Conservation (phyloP, 2,329 filamentous ascomycete genomes). For the Emergomyces africanus region DNA sequence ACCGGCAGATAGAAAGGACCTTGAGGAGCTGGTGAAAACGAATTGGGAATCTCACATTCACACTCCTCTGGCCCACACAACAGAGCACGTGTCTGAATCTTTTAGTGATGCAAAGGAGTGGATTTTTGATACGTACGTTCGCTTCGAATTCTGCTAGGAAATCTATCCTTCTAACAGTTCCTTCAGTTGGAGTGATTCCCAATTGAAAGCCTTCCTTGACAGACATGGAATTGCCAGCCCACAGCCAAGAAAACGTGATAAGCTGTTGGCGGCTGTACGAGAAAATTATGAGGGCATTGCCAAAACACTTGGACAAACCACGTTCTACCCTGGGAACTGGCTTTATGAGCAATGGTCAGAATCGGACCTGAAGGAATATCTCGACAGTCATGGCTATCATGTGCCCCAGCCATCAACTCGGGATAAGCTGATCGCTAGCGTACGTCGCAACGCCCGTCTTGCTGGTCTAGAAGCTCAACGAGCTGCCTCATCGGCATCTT, state of each 20-base stretch:
- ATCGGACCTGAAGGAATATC: slow-evolving; percentile 86
- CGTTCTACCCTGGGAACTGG: slow-evolving; percentile 89
- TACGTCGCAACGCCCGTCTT: slow-evolving; percentile 81
- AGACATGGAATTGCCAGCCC: slow-evolving; percentile 76
- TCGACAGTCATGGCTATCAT: slow-evolving; percentile 76
- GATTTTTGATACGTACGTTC: slow-evolving; percentile 65
- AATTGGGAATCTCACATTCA: slow-evolving; percentile 75
- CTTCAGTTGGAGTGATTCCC: slow-evolving; percentile 74
- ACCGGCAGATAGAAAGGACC: slow-evolving; percentile 80
- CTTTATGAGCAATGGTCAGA: slow-evolving; percentile 83
- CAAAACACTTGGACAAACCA: slow-evolving; percentile 61
- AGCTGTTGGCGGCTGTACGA: slow-evolving; percentile 62
- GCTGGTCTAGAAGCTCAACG: slow-evolving; percentile 57
- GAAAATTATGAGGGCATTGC: slow-evolving; percentile 69
- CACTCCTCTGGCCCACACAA: slow-evolving; percentile 62
- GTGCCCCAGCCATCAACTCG: slow-evolving; percentile 72
- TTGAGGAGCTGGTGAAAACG: slow-evolving; percentile 77
- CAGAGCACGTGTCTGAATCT: slow-evolving; percentile 60
- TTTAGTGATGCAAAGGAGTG: slow-evolving; percentile 68
- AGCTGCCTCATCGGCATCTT: slow-evolving; percentile 46
- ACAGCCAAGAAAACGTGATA: slow-evolving; percentile 75
- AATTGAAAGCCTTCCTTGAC: slow-evolving; percentile 87
- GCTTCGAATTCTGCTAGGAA: slow-evolving; percentile 4
- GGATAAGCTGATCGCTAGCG: slow-evolving; percentile 75
- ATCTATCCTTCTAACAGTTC: slow-evolving; percentile 22